These are phyloP conservation scores for Davidsoniella eucalypti DNA, from an alignment of 2,329 filamentous ascomycete genomes.

Conservation along the genomic window DNA sequence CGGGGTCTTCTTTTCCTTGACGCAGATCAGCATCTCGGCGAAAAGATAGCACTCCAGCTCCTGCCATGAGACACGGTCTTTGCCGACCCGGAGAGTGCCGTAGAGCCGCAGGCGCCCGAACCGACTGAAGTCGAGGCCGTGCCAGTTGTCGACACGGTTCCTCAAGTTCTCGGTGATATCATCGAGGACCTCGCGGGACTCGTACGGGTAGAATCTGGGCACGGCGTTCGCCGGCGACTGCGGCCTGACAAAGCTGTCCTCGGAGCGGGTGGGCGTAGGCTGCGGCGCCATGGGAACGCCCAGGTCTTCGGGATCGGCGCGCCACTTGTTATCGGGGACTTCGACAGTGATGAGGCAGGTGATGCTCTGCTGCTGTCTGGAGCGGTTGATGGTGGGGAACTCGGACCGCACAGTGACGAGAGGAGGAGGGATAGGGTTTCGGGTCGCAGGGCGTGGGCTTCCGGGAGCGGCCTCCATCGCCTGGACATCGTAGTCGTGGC, in stretches of 20 bases:
- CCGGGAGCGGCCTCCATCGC: constrained; percentile 80
- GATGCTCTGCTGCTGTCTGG: constrained; percentile 82
- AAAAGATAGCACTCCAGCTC: constrained; percentile 95
- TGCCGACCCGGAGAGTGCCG: constrained; percentile 80
- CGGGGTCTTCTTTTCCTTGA: constrained; percentile 80
- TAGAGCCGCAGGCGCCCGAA: constrained; percentile 88
- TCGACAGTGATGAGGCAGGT: constrained; percentile 91
- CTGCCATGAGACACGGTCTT: constrained; percentile 93
- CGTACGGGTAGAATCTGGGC: constrained; percentile 51
- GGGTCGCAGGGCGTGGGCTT: constrained; percentile 53
- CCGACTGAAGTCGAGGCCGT: constrained; percentile 80
- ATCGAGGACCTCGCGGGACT: constrained; percentile 60
- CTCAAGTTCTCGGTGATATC: constrained; percentile 76
- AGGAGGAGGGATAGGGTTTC: constrained; percentile 79
- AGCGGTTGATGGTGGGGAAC: constrained; percentile 84
- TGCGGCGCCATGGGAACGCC: constrained; percentile 32
- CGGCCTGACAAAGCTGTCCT: constrained; percentile 38
- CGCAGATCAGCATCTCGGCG: constrained; percentile 96
- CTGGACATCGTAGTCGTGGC: constrained; percentile 89
- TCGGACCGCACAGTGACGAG: constrained; percentile 91
- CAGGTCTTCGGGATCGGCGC: constrained; percentile 66
- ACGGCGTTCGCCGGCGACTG: constrained; percentile 43
- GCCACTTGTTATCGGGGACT: constrained; percentile 84
- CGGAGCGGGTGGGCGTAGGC: constrained; percentile 24
- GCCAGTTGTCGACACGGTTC: constrained; percentile 92